These are phyloP conservation scores for Pestalotiopsis sp. DNA, from an alignment of 2,329 filamentous ascomycete species.

Conservation along the genomic window DNA sequence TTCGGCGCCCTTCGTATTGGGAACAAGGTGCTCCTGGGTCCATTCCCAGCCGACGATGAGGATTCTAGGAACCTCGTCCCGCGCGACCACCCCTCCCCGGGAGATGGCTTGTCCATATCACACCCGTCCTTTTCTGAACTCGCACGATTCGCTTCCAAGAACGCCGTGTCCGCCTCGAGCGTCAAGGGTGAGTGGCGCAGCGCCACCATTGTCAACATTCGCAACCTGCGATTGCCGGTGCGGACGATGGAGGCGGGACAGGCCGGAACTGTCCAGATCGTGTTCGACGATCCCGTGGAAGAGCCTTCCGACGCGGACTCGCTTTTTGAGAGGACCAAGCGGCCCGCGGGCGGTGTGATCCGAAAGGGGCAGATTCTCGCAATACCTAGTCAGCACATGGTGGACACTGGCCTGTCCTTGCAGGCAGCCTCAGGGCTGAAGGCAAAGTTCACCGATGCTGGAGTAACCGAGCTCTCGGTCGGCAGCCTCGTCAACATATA, in stretches of 20 bases:
- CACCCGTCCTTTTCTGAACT: constrained; percentile 57
- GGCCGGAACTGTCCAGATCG: constrained; percentile 84
- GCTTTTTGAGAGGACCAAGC: constrained; percentile 27
- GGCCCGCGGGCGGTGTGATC: constrained; percentile 42
- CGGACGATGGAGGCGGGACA: constrained; percentile 76
- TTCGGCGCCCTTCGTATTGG: constrained; percentile 78
- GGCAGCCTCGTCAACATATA: constrained; percentile 81
- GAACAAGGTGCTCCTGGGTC: constrained; percentile 77
- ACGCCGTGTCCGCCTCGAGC: constrained; percentile 51
- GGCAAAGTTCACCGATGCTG: constrained; percentile 68
- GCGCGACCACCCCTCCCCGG: constrained; percentile 49
- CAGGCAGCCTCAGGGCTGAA: constrained; percentile 69
- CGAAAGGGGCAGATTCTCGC: constrained; percentile 85
- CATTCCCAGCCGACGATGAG: constrained; percentile 65
- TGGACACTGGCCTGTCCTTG: constrained; percentile 57
- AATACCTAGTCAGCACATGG: constrained; percentile 60
- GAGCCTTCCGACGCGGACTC: constrained; percentile 28
- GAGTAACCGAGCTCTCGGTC: constrained; percentile 63
- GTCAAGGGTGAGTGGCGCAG: constrained; percentile 74
- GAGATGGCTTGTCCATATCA: constrained; percentile 52
- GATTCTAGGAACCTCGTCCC: constrained; percentile 40
- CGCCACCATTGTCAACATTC: constrained; percentile 81
- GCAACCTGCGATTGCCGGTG: constrained; percentile 85
- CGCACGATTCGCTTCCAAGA: constrained; percentile 53
- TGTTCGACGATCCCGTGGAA: constrained; percentile 50